A percentile compares a stretch with the other conserved stretches of the same genome.
Conservation (phyloP, 1,284 basidiomycete genomes). For the Leccinum fallax region DNA sequence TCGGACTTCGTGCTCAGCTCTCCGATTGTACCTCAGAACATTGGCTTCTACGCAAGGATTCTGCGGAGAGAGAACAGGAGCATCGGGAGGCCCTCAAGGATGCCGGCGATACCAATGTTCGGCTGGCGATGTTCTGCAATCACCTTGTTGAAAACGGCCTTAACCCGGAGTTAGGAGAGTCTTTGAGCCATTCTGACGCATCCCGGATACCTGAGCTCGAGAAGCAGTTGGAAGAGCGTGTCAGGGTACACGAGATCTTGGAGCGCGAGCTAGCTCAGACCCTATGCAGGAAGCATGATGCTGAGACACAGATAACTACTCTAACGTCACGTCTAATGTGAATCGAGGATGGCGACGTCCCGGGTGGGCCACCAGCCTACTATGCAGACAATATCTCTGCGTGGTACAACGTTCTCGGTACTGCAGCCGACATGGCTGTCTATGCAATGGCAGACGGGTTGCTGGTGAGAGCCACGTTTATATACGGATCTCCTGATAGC, state of each 20-base stretch:
- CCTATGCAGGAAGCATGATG: slow-evolving; percentile 68
- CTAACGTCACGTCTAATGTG: slow-evolving; percentile 47
- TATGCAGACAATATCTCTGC: slow-evolving; percentile 1
- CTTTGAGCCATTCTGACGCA: slow-evolving; percentile 44
- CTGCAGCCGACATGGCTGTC: slow-evolving; percentile 1
- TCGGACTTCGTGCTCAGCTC: slow-evolving; percentile 78
- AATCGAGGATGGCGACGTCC: slow-evolving; percentile 5
- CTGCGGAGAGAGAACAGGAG: slow-evolving; percentile 69
- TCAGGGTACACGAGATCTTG: slow-evolving; percentile 70
- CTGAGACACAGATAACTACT: slow-evolving; percentile 66
- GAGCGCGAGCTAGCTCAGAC: slow-evolving; percentile 70
- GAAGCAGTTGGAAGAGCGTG: slow-evolving; percentile 70
- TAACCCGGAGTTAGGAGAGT: slow-evolving; percentile 65
- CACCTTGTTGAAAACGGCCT: slow-evolving; percentile 91
- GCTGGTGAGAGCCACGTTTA: background rate
- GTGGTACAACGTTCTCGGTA: slow-evolving; percentile 8
- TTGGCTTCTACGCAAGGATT: slow-evolving; percentile 70
- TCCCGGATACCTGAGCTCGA: slow-evolving; percentile 73
- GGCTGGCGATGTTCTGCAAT: slow-evolving; percentile 80
- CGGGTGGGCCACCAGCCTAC: slow-evolving; percentile 3
- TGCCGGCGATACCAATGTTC: slow-evolving; percentile 74
- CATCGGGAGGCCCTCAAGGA: slow-evolving; percentile 70
- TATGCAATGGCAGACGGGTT: slow-evolving; percentile 9
- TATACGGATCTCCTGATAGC: background rate
- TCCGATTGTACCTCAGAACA: slow-evolving; percentile 72